Conservation (phyloP, 2,329 filamentous ascomycete species). For the Colletotrichum simmondsii region DNA sequence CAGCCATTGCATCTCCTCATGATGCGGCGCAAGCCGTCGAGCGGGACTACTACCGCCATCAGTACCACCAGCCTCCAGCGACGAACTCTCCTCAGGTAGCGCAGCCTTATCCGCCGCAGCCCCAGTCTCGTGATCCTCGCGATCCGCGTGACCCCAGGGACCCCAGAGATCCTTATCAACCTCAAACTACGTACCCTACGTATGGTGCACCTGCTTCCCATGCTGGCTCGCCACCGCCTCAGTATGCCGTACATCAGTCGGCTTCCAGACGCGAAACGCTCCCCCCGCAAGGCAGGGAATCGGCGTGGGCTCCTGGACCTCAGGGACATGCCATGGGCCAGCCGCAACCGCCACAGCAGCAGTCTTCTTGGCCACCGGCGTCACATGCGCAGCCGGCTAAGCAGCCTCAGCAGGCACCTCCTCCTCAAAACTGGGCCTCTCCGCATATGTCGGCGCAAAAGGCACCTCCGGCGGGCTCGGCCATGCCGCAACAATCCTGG, state of each 20-base stretch:
- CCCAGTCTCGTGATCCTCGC: conserved; percentile 41
- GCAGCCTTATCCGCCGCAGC: conserved; percentile 57
- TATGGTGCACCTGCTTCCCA: conserved; percentile 52
- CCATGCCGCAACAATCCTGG: conserved; percentile 49
- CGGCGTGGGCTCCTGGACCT: conserved; percentile 45
- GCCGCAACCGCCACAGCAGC: conserved; percentile 42
- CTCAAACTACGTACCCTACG: conserved; percentile 54
- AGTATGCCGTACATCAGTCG: conserved; percentile 62
- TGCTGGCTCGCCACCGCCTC: conserved; percentile 63
- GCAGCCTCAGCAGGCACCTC: conserved; percentile 37
- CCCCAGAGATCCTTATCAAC: conserved; percentile 52
- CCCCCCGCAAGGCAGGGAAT: conserved; percentile 46
- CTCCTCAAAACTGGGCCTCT: conserved; percentile 47
- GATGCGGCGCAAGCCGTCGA: conserved; percentile 51
- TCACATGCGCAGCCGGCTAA: conserved; percentile 47
- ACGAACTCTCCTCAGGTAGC: conserved; percentile 60
- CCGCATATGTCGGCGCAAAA: conserved; percentile 51
- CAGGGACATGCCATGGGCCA: conserved; percentile 39
- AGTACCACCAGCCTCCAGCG: conserved; percentile 47
- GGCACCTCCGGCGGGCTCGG: conserved; percentile 45
- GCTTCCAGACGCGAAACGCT: conserved; percentile 56
- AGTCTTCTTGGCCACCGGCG: conserved; percentile 45
- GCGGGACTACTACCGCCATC: conserved; percentile 61
- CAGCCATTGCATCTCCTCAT: conserved; percentile 52
- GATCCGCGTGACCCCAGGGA: neutral